These are phyloP conservation scores for Angophora floribunda DNA, from an alignment of 345 rosid genomes.

Conservation along the genomic window DNA sequence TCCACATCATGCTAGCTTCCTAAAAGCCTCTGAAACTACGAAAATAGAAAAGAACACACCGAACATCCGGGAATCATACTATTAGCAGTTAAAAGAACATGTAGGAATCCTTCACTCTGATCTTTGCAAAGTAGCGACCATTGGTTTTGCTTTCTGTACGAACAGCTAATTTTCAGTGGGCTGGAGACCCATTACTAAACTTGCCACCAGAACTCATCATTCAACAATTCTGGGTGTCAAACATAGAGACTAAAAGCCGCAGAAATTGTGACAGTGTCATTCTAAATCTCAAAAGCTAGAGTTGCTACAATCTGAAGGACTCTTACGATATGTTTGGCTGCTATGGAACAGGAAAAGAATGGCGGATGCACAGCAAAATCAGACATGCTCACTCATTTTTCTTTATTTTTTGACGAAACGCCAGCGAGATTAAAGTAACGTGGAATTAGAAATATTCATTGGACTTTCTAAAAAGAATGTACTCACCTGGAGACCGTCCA, in stretches of 20 bases:
- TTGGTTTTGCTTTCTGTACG: not conserved
- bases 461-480: no score
- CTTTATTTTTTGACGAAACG: no score
- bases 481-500: constrained; percentile 83
- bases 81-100: not conserved
- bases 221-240: not conserved
- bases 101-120: not conserved
- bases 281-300: not conserved
- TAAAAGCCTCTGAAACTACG: no score
- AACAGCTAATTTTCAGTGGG: not conserved
- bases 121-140: not conserved
- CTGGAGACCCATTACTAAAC: not conserved
- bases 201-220: not conserved
- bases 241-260: not conserved
- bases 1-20: not conserved
- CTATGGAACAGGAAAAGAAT: no score
- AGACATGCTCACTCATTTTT: no score
- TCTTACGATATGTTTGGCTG: no score
- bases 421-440: no score
- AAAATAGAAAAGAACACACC: no score
- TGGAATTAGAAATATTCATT: no score
- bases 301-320: not conserved
- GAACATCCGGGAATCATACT: not conserved
- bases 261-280: not conserved
- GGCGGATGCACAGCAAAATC: no score